A percentile compares a stretch with the other conserved stretches of the same genome.
phyloP scores from a whole-genome alignment of 164 flowering plant species.

The Aristolochia contorta region DNA sequence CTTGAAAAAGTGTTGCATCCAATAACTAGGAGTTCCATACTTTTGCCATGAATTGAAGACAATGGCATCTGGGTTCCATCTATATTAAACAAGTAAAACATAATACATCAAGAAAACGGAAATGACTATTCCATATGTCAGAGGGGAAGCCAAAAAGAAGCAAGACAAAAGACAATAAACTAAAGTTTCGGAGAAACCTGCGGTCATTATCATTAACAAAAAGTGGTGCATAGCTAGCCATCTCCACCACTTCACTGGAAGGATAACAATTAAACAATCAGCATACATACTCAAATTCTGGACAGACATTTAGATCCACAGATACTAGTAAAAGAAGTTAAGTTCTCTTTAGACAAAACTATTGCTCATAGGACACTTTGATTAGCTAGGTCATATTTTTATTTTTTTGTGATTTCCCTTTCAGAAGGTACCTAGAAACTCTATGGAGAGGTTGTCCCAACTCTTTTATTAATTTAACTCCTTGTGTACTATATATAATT shows the following conservation, averaged over 20 bases:
- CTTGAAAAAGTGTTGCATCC: constrained; percentile 66
- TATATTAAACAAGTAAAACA: constrained; percentile 8
- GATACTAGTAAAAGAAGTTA: too few species aligned
- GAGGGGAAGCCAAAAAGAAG: neutral
- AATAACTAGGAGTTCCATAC: constrained; percentile 92
- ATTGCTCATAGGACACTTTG: too few species aligned
- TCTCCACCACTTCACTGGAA: constrained; percentile 74
- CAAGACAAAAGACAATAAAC: neutral
- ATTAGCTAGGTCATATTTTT: too few species aligned
- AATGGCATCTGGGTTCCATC: constrained; percentile 96
- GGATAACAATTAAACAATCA: constrained; percentile 8
- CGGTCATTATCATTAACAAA: constrained; percentile 73
- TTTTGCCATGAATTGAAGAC: constrained; percentile 60
- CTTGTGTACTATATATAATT: too few species aligned
- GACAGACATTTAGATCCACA: too few species aligned
- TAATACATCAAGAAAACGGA: too few species aligned
- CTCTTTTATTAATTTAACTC: too few species aligned
- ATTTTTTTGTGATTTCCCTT: too few species aligned
- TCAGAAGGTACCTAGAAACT: too few species aligned
- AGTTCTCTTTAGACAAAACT: too few species aligned
- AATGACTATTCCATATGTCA: neutral
- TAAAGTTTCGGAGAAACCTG: constrained; percentile 28
- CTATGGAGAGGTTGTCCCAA: too few species aligned
- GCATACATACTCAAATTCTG: too few species aligned
- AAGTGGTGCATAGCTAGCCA: constrained; percentile 98